A percentile compares a stretch with the other conserved stretches of the same genome.
Evolutionary conservation across 495 filamentous ascomycete species (phyloP).

Genomic region (Hypoxylon fragiforme): DNA sequence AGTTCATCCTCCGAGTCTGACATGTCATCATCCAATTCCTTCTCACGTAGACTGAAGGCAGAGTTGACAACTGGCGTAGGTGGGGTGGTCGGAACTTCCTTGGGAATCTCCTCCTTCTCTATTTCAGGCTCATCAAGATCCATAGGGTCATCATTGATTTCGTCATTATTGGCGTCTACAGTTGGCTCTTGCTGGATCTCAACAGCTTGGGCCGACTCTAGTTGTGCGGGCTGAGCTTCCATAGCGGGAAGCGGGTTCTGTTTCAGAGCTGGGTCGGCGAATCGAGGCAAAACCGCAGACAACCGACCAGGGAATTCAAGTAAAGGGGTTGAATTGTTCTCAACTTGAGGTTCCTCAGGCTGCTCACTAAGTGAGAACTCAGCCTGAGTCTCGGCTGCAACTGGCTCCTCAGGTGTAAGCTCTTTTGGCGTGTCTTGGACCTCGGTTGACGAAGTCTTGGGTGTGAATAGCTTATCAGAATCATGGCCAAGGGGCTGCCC

Average conservation of each 20-base stretch:
- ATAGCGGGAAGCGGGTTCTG: conserved; percentile 22
- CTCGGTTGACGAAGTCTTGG: conserved; percentile 12
- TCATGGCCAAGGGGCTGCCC: conserved; percentile 2
- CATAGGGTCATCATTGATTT: conserved; percentile 43
- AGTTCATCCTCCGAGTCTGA: conserved; percentile 63
- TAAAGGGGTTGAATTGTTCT: conserved; percentile 39
- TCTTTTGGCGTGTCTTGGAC: conserved; percentile 15
- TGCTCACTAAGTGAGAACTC: conserved; percentile 9
- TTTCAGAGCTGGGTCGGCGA: conserved; percentile 50
- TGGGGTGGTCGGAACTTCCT: conserved; percentile 36
- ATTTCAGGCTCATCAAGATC: conserved; percentile 34
- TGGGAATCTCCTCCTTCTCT: background rate
- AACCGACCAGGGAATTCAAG: conserved; percentile 54
- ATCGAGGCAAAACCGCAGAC: conserved; percentile 53
- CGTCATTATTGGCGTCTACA: conserved; percentile 41
- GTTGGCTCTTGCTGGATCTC: conserved; percentile 25
- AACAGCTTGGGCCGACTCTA: conserved; percentile 4
- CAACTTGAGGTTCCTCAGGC: conserved; percentile 12
- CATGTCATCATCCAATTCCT: conserved; percentile 43
- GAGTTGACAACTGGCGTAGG: conserved; percentile 27
- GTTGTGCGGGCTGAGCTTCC: conserved; percentile 7
- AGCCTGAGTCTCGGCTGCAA: conserved; percentile 27
- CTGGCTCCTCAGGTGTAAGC: conserved; percentile 4
- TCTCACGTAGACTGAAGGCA: conserved; percentile 41
- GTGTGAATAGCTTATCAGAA: conserved; percentile 7